Percentiles rank a stretch among this genome's conserved stretches.
phyloP scores from a whole-genome alignment of 78 protist genomes.

The Planoprotostelium fungivorum region DNA sequence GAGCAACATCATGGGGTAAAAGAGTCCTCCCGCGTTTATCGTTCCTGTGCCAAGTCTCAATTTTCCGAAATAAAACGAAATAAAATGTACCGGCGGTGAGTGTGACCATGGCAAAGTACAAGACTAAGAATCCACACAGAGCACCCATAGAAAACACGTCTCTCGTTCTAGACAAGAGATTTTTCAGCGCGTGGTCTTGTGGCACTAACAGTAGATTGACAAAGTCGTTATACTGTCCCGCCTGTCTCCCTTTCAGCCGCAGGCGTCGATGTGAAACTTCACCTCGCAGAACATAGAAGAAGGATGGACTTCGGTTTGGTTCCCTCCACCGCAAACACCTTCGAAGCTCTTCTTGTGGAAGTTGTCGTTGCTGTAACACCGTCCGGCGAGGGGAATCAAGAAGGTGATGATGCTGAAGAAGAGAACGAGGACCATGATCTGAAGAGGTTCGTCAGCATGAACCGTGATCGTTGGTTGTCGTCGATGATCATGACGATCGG shows the following conservation, averaged over 20 bases:
- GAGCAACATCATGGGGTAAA: constrained; percentile 67
- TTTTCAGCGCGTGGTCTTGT: background rate
- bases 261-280: background rate
- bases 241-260: background rate
- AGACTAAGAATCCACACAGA: background rate
- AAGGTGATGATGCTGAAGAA: background rate
- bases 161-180: background rate
- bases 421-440: background rate
- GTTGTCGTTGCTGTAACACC: background rate
- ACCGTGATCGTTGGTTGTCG: too few species aligned
- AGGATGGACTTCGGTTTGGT: background rate
- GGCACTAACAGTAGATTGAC: background rate
- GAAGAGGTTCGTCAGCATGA: too few species aligned
- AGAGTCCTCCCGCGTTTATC: constrained; percentile 28
- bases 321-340: background rate
- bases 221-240: background rate
- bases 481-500: too few species aligned
- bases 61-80: too few species aligned
- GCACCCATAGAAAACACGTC: background rate
- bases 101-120: background rate
- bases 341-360: background rate
- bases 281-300: background rate
- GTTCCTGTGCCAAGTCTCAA: background rate
- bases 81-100: background rate
- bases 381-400: background rate